Base-by-base conservation (phyloP, 2,329 filamentous ascomycete species). In the Ophidiomyces ophidiicola region DNA sequence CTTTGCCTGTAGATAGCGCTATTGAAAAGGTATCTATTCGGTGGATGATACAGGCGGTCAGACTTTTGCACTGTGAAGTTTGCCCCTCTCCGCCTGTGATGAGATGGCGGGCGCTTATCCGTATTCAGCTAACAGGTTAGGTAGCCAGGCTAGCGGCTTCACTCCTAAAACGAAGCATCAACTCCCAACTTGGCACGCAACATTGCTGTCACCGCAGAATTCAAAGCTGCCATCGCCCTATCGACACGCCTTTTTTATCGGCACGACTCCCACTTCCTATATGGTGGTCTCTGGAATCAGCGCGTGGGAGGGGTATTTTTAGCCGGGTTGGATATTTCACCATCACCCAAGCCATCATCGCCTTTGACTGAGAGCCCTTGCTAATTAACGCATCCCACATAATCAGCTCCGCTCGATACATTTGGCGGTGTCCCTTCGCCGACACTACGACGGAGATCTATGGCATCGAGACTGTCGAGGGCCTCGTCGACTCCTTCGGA, bases 401-500 rank as follows among this genome's bases (percentile, higher is more conserved):
- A 38, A 29, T 36, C 45, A 46, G 42, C 39, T 43, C 31, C 36
- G 18, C 36, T 41, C 41, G 41, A 41, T 34, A 11, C 32, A 35
- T 36, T 42, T 42, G 32, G 30, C 32, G 32, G 36, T 14, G 5
- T 20, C 26, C 6, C 35, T 30, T n/a, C 17, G 17, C 3, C 8
- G 26, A 30, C 7, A 8, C 26, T 24, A n/a, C 14, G 35, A 32
- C 12, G 7, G 32, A 28, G 18, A 43, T 44, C 47, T 44, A 72
- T 72, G 69, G 56, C 62, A 50, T 66, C 67, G 47, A 58, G 63
- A 62, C 56, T 57, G 53, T 62, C 59, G 54, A 59, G 64, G 52
- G 69, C 68, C 50, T 60, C 58, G 47, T 69, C 71, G 53, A 84
- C 79, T 66, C 83, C 82, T 56, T 83, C 84, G 63, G 83, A 92